phyloP scores from a whole-genome alignment of 106 monocot genomes.

The Dioscorea alata region DNA sequence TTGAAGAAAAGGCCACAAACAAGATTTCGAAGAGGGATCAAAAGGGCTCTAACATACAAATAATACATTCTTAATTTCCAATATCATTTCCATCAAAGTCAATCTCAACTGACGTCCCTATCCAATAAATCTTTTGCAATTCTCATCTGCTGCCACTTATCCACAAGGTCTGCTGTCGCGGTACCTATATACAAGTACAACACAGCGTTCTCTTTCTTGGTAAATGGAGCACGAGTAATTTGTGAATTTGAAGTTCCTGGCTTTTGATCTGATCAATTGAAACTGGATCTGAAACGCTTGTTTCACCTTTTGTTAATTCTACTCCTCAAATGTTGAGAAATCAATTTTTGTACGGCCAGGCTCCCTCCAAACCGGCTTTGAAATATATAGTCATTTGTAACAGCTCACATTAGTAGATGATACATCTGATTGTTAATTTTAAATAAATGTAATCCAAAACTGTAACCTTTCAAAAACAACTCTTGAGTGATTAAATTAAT shows the following conservation, averaged over 20 bases:
- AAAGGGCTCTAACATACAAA: constrained; percentile 58
- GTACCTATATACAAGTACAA: constrained; percentile 41
- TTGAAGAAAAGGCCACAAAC: no score
- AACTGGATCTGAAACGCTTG: constrained; percentile 20
- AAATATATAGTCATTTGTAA: constrained; percentile 36
- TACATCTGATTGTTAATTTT: no score
- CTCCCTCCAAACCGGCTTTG: constrained; percentile 52
- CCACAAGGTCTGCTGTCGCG: constrained; percentile 60
- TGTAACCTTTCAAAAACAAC: no score
- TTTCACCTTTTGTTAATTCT: constrained; percentile 53
- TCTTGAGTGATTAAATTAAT: no score
- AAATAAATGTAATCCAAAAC: no score
- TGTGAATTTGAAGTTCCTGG: constrained; percentile 37
- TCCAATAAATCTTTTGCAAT: constrained; percentile 75
- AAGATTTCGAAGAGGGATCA: no score
- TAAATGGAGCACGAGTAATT: constrained; percentile 63
- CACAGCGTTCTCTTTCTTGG: constrained; percentile 45
- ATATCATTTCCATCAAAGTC: constrained; percentile 60
- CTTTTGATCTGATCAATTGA: constrained; percentile 17
- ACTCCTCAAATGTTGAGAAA: constrained; percentile 44
- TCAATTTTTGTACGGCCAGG: constrained; percentile 55
- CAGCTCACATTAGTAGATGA: background rate
- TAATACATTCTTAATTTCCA: constrained; percentile 76
- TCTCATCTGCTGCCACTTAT: constrained; percentile 48
- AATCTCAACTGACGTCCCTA: constrained; percentile 60